Base-by-base conservation (phyloP, 257 asterid species). In the Solanum appendiculatum region DNA sequence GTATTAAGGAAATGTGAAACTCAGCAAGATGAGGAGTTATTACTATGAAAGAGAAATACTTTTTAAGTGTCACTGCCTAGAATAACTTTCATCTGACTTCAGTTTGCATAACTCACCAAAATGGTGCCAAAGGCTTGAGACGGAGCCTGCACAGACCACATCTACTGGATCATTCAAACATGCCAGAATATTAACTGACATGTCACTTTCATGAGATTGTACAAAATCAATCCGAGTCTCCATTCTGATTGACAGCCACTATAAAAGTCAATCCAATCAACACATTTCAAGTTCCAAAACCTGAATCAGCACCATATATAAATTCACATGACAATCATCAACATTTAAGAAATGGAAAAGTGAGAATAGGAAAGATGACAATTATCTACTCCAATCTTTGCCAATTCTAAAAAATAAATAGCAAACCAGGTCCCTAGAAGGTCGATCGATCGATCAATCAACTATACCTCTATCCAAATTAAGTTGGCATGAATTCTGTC, bases 131-230 rank as follows among this genome's bases (percentile, higher is more conserved):
- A 68, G 31, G 37, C 83, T 64, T 11, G 93, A 91, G 3, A 92
- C 92, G 44, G 78, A n/a, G 16, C 86, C 48, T 25, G 91, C 93
- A 60, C 90, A 89, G 56, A 87, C 69, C 40, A 92, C 36, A 87
- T 92, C 93, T 18, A 84, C 89, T n/a, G 91, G 91, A 83, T 90
- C 90, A 86, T 86, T 90, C 91, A 91, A 89, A 54, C 85, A 83
- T 34, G 25, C 34, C 88, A 92, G 82, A 86, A 91, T 82, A 83
- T 60, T 83, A n/a, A 63, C 34, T 83, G 77, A 81, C 44, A 89
- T 9, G 63, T 91, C 93, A 48, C 40, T 48, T 13, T 64, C 82
- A 9, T 88, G 75, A 84, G 25, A 85, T 23, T 88, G 86, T 86
- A 91, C 44, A 54, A 92, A 85, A 88, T 87, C 87, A 78, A 84